Evolutionary conservation across 257 asterid species (phyloP).

Genomic region (Craterostigma plantagineum): DNA sequence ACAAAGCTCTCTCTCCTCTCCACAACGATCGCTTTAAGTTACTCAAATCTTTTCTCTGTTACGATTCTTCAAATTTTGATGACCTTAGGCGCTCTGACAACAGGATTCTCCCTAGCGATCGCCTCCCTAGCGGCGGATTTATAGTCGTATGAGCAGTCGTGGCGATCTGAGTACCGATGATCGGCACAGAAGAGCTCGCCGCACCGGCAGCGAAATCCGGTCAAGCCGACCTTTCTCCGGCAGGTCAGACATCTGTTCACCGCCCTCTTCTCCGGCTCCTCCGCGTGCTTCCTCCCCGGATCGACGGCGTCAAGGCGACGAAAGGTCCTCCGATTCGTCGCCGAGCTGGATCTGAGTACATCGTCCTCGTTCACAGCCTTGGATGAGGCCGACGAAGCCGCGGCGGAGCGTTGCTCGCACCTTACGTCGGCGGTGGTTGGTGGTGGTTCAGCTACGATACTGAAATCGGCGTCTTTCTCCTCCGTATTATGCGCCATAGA

Average conservation of each 20-base stretch:
- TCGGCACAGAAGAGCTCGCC: constrained; percentile 73
- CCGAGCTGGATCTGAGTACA: constrained; percentile 14
- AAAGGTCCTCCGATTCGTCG: constrained; percentile 19
- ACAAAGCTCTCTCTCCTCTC: too few species aligned
- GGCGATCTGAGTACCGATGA: constrained; percentile 84
- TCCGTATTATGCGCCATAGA: constrained; percentile 71
- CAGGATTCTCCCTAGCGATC: constrained; percentile 81
- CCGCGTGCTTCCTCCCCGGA: constrained; percentile 17
- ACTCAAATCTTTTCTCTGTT: background rate
- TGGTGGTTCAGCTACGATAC: constrained; percentile 56
- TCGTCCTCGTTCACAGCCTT: constrained; percentile 31
- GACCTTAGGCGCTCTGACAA: constrained; percentile 68
- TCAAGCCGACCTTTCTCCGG: constrained; percentile 64
- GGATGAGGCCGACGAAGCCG: constrained; percentile 19
- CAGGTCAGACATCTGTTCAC: constrained; percentile 73
- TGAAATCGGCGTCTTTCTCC: constrained; percentile 68
- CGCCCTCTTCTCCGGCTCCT: constrained; percentile 28
- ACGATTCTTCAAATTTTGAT: constrained; percentile 27
- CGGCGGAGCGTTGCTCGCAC: constrained; percentile 42
- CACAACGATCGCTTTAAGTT: background rate
- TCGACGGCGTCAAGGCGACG: constrained; percentile 20
- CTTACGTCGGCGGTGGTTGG: constrained; percentile 30
- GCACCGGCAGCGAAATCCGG: constrained; percentile 83
- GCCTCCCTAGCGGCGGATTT: constrained; percentile 63
- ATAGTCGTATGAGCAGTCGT: constrained; percentile 79